Base-by-base conservation (phyloP, 192 early-diverging fungal genomes). In the Coemansia aciculifera region DNA sequence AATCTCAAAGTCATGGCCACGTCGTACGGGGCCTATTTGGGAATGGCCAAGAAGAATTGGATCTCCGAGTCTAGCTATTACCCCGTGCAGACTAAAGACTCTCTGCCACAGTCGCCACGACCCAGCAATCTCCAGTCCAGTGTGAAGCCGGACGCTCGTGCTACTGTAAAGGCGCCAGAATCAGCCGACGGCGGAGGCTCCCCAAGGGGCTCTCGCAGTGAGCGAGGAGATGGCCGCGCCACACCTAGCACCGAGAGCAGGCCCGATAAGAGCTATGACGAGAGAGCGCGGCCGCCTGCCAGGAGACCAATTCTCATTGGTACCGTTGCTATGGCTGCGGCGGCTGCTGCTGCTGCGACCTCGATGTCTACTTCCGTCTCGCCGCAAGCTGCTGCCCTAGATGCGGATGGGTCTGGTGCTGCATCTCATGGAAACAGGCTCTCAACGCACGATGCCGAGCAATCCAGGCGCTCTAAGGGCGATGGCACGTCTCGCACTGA, bases 1-100 rank as follows among this genome's bases (percentile, higher is more conserved):
- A 77, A 74, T 44, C 66, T 82, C 36, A 82, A 77, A 69, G 79
- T 77, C 46, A 62, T 82, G 65, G 79, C 79, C 5, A 69, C 68
- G 5, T 77, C 79, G 24, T 82, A 82, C 27, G 57, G 75, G 19
- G 68, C 75, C 0, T 70, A 71, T 11, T 44, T 82, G 36, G 37
- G 43, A 3, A 70, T 63, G 69, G 79, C 74, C 0, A 82, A 77
- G 46, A 77, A 67, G 66, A 59, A 5, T 34, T 77, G 74, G 79
- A 71, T 82, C 38, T 23, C 72, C n/a, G 79, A 82, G 43, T 54
- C 71, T 5, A 63, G 66, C 39, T 82, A 82, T 39, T 82, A 69
- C 39, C 64, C 72, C 9, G 61, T 52, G n/a, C 64, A 61, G 5
- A 40, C 48, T 6, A 67, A 29, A 44, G 38, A 57, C 7, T 21